phyloP scores from a whole-genome alignment of 768 basidiomycete genomes.

The Ramaria rubella region DNA sequence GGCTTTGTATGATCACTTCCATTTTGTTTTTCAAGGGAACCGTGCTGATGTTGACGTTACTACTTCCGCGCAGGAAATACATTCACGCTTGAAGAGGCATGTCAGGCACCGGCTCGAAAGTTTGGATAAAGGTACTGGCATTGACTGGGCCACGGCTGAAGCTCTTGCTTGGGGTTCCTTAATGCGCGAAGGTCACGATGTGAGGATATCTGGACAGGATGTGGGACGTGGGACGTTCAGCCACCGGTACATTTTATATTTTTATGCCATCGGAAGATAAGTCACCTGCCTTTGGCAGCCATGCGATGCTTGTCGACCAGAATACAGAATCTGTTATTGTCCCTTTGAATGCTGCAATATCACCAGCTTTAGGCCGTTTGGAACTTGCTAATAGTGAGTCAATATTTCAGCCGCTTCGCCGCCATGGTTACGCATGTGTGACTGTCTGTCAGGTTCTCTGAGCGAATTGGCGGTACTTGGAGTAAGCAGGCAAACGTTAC shows the following conservation, averaged over 20 bases:
- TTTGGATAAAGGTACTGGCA: constrained; percentile 57
- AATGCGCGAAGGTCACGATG: constrained; percentile 73
- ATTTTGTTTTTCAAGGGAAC: not conserved
- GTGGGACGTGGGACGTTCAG: constrained; percentile 89
- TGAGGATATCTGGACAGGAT: constrained; percentile 90
- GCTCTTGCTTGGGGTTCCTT: constrained; percentile 85
- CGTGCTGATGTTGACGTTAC: not conserved
- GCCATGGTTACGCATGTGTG: not conserved
- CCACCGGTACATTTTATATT: constrained; percentile 42
- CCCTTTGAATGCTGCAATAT: constrained; percentile 68
- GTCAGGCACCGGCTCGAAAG: constrained; percentile 70
- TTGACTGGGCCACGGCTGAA: constrained; percentile 91
- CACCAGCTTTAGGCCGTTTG: constrained; percentile 53
- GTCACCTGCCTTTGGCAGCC: constrained; percentile 31
- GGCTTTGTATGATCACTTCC: constrained; percentile 51
- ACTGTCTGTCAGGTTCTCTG: constrained; percentile 53
- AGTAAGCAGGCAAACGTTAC: constrained; percentile 35
- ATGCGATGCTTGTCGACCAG: constrained; percentile 91
- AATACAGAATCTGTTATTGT: constrained; percentile 71
- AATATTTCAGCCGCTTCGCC: not conserved
- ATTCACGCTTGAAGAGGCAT: constrained; percentile 71
- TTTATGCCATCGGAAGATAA: not conserved
- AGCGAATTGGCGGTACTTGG: constrained; percentile 88
- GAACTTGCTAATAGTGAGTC: constrained; percentile 81
- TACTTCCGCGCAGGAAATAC: constrained; percentile 57